Evolutionary conservation across 192 early-diverging fungal species (phyloP), one percentile per base, ranked within the genome.

Genomic region (Coemansia sp.): DNA sequence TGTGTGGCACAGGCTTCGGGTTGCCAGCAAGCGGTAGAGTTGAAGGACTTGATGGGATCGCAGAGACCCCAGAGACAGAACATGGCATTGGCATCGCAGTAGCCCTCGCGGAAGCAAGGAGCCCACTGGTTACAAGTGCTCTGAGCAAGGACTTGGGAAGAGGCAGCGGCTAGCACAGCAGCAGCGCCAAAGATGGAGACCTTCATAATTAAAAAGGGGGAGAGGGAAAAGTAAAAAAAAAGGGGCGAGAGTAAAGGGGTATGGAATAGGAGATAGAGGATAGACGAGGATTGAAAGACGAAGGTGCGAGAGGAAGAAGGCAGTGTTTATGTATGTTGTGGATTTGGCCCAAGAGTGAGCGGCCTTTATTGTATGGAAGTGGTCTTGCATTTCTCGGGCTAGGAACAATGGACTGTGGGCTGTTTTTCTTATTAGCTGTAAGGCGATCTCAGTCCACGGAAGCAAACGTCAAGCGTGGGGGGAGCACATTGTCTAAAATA

Each of bases 51-150:
- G 41, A 55, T 21, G 5, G 66, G 61, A 37, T 84, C 77, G 77
- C 84, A 85, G 34, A 72, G 68, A 5, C 74, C 77, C 69, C 69
- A 74, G 38, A 80, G 69, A 57, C 84, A 85, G 73, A 77, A 78
- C 51, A 70, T 66, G 27, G 76, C 77, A 63, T 65, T 68, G 58
- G 71, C 48, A 61, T 76, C 65, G 69, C 84, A 85, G 69, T 78
- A 83, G 6, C 84, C 84, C 48, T 83, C 72, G 62, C 69, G 74
- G 84, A 51, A 83, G 81, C 84, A 85, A 17, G 80, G 80, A 58
- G 80, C 63, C 60, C 64, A 82, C 44, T 84, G 59, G 48, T 62
- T 66, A 45, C 72, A 74, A 15, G 66, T 68, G 69, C 67, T 82
- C 50, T 77, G 70, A n/a, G 67, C 79, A 27, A 70, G 37, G 8